Evolutionary conservation across 139 green algal genomes (phyloP).

Genomic region (Monoraphidium neglectum): DNA sequence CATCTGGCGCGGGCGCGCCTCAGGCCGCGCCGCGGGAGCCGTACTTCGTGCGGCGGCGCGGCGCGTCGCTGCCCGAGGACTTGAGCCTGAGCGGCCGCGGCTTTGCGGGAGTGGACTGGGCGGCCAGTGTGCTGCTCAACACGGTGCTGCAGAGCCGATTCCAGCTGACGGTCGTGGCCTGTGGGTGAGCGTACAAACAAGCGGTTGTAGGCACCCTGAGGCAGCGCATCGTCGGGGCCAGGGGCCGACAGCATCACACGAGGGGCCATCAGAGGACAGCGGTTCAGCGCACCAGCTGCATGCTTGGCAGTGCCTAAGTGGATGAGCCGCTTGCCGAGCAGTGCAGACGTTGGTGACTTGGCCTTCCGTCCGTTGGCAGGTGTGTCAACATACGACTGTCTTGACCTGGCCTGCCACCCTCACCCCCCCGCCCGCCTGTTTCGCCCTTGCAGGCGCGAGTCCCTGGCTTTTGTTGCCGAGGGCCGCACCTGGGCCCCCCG

Average conservation of each 20-base stretch:
- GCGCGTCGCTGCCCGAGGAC: slow-evolving; percentile 38
- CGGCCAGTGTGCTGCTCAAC: slow-evolving; percentile 60
- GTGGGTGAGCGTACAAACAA: slow-evolving; percentile 37
- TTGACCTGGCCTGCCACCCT: neutral
- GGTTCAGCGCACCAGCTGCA: neutral
- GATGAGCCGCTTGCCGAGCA: neutral
- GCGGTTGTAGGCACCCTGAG: neutral
- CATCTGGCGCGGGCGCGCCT: neutral
- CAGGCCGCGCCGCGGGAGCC: neutral
- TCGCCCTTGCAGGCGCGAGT: slow-evolving; percentile 26
- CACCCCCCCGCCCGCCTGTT: neutral
- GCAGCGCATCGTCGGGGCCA: too few species aligned
- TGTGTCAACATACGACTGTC: too few species aligned
- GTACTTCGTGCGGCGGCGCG: slow-evolving; percentile 28
- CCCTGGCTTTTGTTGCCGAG: slow-evolving; percentile 28
- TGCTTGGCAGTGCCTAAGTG: too few species aligned
- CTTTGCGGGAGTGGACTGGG: slow-evolving; percentile 58
- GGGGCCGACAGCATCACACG: too few species aligned
- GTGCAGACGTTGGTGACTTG: too few species aligned
- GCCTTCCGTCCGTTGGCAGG: too few species aligned
- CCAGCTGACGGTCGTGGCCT: slow-evolving; percentile 56
- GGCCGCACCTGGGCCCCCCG: slow-evolving; percentile 2
- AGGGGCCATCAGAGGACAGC: too few species aligned
- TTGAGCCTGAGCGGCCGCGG: slow-evolving; percentile 31
- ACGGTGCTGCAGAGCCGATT: slow-evolving; percentile 70